Evolutionary conservation across 1,139 yeast species (phyloP).

Genomic region (Kazachstania sp.): DNA sequence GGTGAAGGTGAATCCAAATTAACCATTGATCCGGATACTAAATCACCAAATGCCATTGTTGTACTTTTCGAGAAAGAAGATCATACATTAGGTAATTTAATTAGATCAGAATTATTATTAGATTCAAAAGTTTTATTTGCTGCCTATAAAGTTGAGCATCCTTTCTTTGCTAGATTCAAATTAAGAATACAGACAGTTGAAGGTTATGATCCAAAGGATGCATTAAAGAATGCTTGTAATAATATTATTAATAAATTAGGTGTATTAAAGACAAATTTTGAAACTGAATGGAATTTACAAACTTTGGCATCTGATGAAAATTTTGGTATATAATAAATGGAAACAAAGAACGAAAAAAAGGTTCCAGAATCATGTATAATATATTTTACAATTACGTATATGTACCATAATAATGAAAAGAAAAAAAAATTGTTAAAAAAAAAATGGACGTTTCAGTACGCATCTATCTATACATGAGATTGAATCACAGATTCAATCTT

Average conservation of each 20-base stretch:
- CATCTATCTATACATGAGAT: not conserved
- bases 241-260: conserved; percentile 73
- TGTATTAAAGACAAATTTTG: conserved; percentile 64
- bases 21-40: conserved; percentile 84
- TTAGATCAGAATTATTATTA: conserved; percentile 75
- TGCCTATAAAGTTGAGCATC: conserved; percentile 96
- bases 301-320: conserved; percentile 56
- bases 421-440: not conserved
- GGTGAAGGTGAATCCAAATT: conserved; percentile 97
- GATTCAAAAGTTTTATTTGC: conserved; percentile 88
- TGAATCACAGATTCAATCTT: not conserved
- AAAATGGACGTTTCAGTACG: not conserved
- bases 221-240: conserved; percentile 82
- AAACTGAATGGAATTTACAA: conserved; percentile 88
- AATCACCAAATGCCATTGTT: conserved; percentile 91
- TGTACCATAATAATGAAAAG: not conserved
- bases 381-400: not conserved
- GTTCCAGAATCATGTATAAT: not conserved
- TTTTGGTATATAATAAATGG: conserved; percentile 11
- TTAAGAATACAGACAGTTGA: conserved; percentile 94
- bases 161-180: conserved; percentile 87
- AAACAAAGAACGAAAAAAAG: not conserved
- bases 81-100: conserved; percentile 86
- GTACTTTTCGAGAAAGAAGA: conserved; percentile 93
- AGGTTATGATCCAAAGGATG: conserved; percentile 85